These are phyloP conservation scores for Erigeron philadelphicus DNA, from an alignment of 140 eudicot species.

Conservation along the genomic window DNA sequence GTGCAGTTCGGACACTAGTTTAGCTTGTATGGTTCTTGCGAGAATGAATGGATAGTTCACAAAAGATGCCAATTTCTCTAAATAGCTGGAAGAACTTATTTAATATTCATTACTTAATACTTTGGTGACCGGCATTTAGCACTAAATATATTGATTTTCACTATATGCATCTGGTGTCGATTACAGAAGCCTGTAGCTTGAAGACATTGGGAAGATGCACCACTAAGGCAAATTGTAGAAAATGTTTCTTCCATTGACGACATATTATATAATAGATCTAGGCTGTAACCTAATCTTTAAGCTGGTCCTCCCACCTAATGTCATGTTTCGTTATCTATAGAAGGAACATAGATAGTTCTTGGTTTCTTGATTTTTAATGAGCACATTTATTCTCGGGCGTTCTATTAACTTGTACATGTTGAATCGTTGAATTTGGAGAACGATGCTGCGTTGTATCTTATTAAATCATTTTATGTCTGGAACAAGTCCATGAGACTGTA, in stretches of 20 bases:
- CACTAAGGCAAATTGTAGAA: neutral
- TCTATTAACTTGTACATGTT: too few species aligned
- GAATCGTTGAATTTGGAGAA: neutral
- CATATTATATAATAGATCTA: neutral
- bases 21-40: neutral
- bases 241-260: neutral
- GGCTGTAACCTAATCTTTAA: neutral
- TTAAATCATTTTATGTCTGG: neutral
- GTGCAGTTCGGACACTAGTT: neutral
- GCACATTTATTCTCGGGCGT: too few species aligned
- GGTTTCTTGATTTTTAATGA: neutral
- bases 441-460: neutral
- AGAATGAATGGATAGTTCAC: neutral
- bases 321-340: neutral
- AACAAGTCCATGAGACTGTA: too few species aligned
- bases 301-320: neutral
- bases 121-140: constrained; percentile 12
- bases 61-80: neutral
- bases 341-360: neutral
- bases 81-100: neutral
- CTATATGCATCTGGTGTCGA: neutral
- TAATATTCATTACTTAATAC: neutral
- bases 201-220: constrained; percentile 6
- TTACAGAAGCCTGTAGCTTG: neutral
- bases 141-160: neutral